Conservation (phyloP, 2,329 filamentous ascomycete genomes). For the Arachnopeziza araneosa region DNA sequence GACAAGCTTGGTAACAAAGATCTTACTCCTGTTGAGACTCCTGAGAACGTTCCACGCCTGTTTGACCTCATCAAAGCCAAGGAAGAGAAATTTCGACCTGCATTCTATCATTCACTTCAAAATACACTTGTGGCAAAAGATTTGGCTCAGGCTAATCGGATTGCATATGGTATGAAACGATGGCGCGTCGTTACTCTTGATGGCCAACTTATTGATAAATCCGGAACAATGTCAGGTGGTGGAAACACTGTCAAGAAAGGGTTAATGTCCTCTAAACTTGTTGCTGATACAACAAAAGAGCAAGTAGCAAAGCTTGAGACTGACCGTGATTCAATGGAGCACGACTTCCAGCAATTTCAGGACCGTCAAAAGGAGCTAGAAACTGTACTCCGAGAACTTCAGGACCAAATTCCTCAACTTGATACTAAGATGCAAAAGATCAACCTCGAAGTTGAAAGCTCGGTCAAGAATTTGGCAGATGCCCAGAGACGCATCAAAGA, state of each 20-base stretch:
- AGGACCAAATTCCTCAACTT: constrained; percentile 72
- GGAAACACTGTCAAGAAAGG: constrained; percentile 86
- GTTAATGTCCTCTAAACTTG: constrained; percentile 93
- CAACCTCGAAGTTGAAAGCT: constrained; percentile 79
- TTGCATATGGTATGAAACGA: constrained; percentile 86
- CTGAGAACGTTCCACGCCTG: constrained; percentile 83
- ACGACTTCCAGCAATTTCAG: constrained; percentile 78
- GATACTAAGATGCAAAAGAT: constrained; percentile 93
- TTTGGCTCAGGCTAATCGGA: constrained; percentile 91
- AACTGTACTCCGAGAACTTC: constrained; percentile 62
- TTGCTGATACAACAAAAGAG: constrained; percentile 80
- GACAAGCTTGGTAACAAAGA: constrained; percentile 79
- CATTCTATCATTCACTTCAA: constrained; percentile 92
- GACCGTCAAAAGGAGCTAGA: constrained; percentile 80
- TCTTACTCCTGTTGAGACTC: constrained; percentile 74
- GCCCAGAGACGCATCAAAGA: constrained; percentile 81
- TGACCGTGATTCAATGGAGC: constrained; percentile 79
- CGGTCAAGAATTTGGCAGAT: constrained; percentile 77
- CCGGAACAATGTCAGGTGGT: constrained; percentile 97
- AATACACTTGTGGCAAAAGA: constrained; percentile 92
- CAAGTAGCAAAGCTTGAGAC: constrained; percentile 82
- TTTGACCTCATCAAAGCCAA: constrained; percentile 92
- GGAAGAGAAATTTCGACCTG: constrained; percentile 77
- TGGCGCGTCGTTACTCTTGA: constrained; percentile 97
- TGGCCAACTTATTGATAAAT: constrained; percentile 94